These are phyloP conservation scores for Globomyces sp. DNA, from an alignment of 371 early-diverging fungal genomes.

Conservation along the genomic window DNA sequence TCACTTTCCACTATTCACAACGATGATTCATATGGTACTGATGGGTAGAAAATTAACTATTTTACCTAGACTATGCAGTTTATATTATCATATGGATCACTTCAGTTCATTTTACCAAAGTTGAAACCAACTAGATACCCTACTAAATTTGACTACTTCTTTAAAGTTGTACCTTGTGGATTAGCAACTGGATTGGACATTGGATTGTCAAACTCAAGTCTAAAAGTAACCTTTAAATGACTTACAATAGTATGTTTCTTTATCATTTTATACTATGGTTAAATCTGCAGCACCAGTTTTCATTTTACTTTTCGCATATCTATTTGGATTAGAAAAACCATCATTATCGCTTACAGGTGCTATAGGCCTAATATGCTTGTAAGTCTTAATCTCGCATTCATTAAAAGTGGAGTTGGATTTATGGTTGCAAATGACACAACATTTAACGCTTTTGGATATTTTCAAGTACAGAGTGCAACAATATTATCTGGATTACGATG, in stretches of 20 bases:
- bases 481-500: conserved; percentile 70
- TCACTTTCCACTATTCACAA: conserved; percentile 74
- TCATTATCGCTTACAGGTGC: conserved; percentile 62
- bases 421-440: conserved; percentile 72
- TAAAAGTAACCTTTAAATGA: conserved; percentile 42
- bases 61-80: conserved; percentile 44
- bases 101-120: conserved; percentile 29
- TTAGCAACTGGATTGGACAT: conserved; percentile 87
- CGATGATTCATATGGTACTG: conserved; percentile 61
- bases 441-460: conserved; percentile 68
- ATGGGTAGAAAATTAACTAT: too few relatives aligned
- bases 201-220: conserved; percentile 80
- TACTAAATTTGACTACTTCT: conserved; percentile 33
- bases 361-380: conserved; percentile 40
- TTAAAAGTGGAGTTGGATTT: conserved; percentile 78
- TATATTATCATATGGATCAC: conserved; percentile 51
- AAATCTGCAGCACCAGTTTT: conserved; percentile 87
- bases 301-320: conserved; percentile 85
- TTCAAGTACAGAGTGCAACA: conserved; percentile 69
- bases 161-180: conserved; percentile 75
- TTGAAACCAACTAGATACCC: conserved; percentile 30
- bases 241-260: conserved; percentile 60
- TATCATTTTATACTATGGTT: conserved; percentile 96
- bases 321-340: conserved; percentile 79
- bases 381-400: conserved; percentile 39